Percentiles rank a stretch among this genome's conserved stretches.
phyloP scores from a whole-genome alignment of 306 rosid genomes.

The Sechiopsis laciniata region DNA sequence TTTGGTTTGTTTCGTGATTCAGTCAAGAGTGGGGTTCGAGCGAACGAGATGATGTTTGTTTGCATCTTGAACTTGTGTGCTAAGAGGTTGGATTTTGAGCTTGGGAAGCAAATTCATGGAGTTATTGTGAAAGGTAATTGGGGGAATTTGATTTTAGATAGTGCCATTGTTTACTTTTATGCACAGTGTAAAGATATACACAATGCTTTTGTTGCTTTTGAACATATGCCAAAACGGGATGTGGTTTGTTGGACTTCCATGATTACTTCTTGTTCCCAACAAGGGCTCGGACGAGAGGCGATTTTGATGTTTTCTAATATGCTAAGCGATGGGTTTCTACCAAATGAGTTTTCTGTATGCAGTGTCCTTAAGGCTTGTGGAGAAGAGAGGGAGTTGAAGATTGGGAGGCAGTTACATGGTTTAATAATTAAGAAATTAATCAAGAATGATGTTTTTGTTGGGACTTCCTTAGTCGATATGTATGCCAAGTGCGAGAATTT shows the following conservation, averaged over 20 bases:
- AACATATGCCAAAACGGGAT: slow-evolving; percentile 52
- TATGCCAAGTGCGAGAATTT: slow-evolving; percentile 82
- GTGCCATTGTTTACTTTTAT: slow-evolving; percentile 60
- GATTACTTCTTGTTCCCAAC: slow-evolving; percentile 85
- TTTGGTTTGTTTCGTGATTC: slow-evolving; percentile 48
- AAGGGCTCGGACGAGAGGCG: slow-evolving; percentile 58
- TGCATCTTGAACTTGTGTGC: slow-evolving; percentile 65
- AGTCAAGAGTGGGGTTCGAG: slow-evolving; percentile 36
- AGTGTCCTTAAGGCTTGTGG: slow-evolving; percentile 82
- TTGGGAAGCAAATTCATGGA: slow-evolving; percentile 77
- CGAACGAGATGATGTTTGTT: slow-evolving; percentile 69
- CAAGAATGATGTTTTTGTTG: slow-evolving; percentile 65
- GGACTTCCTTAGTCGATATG: slow-evolving; percentile 77
- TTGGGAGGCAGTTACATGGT: slow-evolving; percentile 75
- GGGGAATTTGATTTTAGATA: slow-evolving; percentile 65
- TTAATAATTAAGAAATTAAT: slow-evolving; percentile 55
- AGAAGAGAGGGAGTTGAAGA: slow-evolving; percentile 46
- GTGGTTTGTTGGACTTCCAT: slow-evolving; percentile 82
- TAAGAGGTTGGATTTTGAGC: slow-evolving; percentile 41
- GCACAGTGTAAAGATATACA: slow-evolving; percentile 55
- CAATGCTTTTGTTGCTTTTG: slow-evolving; percentile 56
- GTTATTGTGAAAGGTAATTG: slow-evolving; percentile 51
- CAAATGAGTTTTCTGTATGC: slow-evolving; percentile 76
- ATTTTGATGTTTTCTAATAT: slow-evolving; percentile 48
- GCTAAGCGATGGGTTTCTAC: slow-evolving; percentile 51